Percentiles rank a stretch among this genome's conserved stretches.
phyloP scores from a whole-genome alignment of 202 grass and related monocot species.

The Zizania palustris region DNA sequence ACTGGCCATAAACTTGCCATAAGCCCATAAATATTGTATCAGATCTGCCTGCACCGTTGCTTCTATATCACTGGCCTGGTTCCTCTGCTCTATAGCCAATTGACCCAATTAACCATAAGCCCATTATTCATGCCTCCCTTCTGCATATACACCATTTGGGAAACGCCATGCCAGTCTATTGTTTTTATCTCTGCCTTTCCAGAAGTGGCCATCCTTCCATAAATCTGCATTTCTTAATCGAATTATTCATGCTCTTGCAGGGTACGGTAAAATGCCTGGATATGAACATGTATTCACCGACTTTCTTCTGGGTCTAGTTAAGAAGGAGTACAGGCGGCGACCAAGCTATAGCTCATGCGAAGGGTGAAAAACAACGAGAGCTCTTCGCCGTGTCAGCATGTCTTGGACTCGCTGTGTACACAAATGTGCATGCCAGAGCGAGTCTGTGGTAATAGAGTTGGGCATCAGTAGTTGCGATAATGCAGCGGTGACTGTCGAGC shows the following conservation, averaged over 20 bases:
- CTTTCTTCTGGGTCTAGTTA: constrained; percentile 70
- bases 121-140: not conserved
- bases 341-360: constrained; percentile 45
- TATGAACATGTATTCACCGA: constrained; percentile 88
- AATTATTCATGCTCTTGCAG: constrained; percentile 41
- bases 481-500: constrained; percentile 39
- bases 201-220: not conserved
- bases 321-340: constrained; percentile 59
- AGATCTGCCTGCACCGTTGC: constrained; percentile 7
- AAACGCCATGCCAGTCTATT: not conserved
- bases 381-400: constrained; percentile 6
- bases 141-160: not conserved
- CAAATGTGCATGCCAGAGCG: constrained; percentile 39
- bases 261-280: constrained; percentile 84
- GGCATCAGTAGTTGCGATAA: constrained; percentile 43
- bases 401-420: constrained; percentile 41
- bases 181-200: not conserved
- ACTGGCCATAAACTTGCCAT: not conserved
- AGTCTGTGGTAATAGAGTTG: constrained; percentile 37
- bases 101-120: constrained; percentile 17
- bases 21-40: not conserved
- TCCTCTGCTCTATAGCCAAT: not conserved
- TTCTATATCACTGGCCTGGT: constrained; percentile 24
- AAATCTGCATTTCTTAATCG: not conserved
- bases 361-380: constrained; percentile 32